Percentiles rank a stretch among this genome's conserved stretches.
Conservation (phyloP, 768 basidiomycete species). For the Brasilioporus rufonigricans region DNA sequence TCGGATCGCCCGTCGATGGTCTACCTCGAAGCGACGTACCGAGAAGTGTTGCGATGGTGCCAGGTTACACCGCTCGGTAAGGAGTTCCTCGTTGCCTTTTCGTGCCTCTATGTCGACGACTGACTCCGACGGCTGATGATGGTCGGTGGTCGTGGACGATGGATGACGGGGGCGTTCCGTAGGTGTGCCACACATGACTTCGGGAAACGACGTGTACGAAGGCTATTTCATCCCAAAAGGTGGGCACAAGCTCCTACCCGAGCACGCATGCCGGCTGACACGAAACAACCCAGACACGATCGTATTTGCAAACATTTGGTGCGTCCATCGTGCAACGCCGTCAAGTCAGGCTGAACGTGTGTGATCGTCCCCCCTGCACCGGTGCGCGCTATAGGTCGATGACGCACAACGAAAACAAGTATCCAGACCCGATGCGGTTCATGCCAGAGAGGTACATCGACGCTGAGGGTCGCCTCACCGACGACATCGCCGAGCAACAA, state of each 20-base stretch:
- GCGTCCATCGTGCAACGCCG: neutral
- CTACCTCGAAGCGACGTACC: slow-evolving; percentile 24
- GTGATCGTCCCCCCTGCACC: too few relatives aligned
- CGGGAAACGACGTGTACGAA: slow-evolving; percentile 13
- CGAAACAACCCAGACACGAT: neutral
- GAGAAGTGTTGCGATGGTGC: slow-evolving; percentile 25
- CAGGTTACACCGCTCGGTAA: slow-evolving; percentile 25
- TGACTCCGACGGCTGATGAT: neutral
- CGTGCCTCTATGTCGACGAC: too few relatives aligned
- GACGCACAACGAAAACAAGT: slow-evolving; percentile 25
- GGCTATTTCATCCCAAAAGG: slow-evolving; percentile 22
- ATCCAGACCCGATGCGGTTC: slow-evolving; percentile 22
- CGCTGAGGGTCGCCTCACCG: too few relatives aligned
- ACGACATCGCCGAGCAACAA: slow-evolving; percentile 17
- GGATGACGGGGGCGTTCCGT: too few relatives aligned
- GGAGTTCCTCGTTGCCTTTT: neutral
- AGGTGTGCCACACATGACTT: slow-evolving; percentile 31
- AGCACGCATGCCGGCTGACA: neutral
- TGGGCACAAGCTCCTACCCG: neutral
- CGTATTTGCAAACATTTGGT: slow-evolving; percentile 1
- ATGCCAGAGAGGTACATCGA: slow-evolving; percentile 26
- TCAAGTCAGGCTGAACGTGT: too few relatives aligned
- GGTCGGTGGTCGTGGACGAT: neutral
- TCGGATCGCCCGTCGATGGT: slow-evolving; percentile 21
- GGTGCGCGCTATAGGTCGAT: slow-evolving; percentile 19